These are phyloP conservation scores for Fusarium pseudonygamai DNA, from an alignment of 2,329 filamentous ascomycete genomes.

Conservation along the genomic window DNA sequence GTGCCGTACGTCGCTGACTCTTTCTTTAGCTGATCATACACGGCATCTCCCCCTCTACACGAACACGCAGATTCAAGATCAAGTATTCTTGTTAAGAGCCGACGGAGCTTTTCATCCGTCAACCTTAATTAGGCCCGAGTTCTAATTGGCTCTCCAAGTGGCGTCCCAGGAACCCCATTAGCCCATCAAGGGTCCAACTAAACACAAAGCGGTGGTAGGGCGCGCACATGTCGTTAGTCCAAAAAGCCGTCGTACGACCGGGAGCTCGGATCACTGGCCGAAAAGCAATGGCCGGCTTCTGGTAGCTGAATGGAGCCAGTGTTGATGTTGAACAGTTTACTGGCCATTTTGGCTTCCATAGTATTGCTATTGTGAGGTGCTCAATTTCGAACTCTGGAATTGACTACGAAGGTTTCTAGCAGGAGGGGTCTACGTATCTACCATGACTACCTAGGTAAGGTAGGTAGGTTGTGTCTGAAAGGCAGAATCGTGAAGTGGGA, in stretches of 20 bases:
- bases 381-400: not conserved
- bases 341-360: not conserved
- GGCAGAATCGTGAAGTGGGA: slow-evolving; percentile 29
- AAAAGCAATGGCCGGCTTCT: not conserved
- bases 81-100: slow-evolving; percentile 23
- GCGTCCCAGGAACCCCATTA: slow-evolving; percentile 23
- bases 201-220: slow-evolving; percentile 23
- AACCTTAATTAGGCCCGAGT: not conserved
- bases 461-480: not conserved
- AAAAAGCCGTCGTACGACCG: slow-evolving; percentile 26
- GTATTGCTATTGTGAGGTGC: not conserved
- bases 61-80: not conserved
- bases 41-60: not conserved
- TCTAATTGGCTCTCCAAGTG: slow-evolving; percentile 27
- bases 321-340: not conserved
- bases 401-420: not conserved
- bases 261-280: slow-evolving; percentile 24
- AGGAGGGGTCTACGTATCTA: not conserved
- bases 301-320: not conserved
- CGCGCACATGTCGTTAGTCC: slow-evolving; percentile 34
- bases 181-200: slow-evolving; percentile 37
- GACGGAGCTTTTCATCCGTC: slow-evolving; percentile 39
- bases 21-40: not conserved
- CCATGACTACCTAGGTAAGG: too few relatives aligned
- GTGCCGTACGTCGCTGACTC: not conserved